Evolutionary conservation across 2,329 filamentous ascomycete species (phyloP), one percentile per base, ranked within the genome.

Genomic region (Epichloe sp.): DNA sequence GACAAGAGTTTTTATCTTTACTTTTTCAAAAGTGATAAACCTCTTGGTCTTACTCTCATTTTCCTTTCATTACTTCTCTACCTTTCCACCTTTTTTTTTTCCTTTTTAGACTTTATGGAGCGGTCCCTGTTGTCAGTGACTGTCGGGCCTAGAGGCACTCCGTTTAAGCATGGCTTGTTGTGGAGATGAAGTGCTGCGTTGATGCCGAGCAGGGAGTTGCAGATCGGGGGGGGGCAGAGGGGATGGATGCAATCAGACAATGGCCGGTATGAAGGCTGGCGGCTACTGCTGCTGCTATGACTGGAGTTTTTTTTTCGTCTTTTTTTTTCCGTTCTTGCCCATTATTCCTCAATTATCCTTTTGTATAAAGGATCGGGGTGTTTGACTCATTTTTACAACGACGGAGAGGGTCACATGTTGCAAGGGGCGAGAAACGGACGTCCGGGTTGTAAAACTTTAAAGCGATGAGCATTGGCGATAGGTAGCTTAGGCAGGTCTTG

Each of bases 311-410:
- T 21, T 3, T 31, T 26, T 7, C 7, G 1, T 23, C 1, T 2
- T 26, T 3, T 34, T 34, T 12, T 26, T 3, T 34, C 17, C 21
- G n/a, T 44, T 34, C 23, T 31, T 44, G 43, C 43, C 14, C 23
- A 31, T 17, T 43, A 21, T 43, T 43, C 15, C 17, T 43, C 19
- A 34, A 17, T 23, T 35, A 21, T 49, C 47, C 47, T 49, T 49
- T 49, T 49, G 41, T 49, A 44, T 44, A 44, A 49, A 44, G 41
- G 48, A 49, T 49, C 11, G 3, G 41, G 40, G 38, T 44, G 41
- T 49, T 38, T 44, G 23, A 49, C n/a, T 36, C 47, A 34, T 21
- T 15, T 23, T 48, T 6, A 17, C n/a, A n/a, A 21, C 10, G 38
- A 38, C 36, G 8, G 23, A 43, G 26, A 42, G 17, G 19, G 23